These are phyloP conservation scores for Mangifera indica DNA, from an alignment of 345 rosid species.

Conservation along the genomic window DNA sequence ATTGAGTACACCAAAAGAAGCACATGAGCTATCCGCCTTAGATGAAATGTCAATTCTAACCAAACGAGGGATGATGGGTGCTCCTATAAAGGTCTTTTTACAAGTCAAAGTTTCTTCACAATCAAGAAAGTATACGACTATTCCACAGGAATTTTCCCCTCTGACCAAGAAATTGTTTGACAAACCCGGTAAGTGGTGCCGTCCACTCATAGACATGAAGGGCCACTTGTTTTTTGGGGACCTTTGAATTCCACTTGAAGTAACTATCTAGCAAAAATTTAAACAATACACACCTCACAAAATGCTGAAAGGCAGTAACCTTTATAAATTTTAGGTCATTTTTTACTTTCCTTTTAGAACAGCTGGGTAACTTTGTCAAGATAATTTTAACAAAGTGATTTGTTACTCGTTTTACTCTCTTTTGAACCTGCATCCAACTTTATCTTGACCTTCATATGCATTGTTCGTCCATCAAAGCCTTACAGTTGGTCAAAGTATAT, in stretches of 20 bases:
- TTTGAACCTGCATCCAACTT: not conserved
- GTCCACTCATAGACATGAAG: not conserved
- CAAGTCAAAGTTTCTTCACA: too few species aligned
- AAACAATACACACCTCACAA: not conserved
- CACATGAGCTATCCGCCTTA: not conserved
- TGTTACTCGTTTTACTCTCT: not conserved
- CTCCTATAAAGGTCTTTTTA: too few species aligned
- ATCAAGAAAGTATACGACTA: too few species aligned
- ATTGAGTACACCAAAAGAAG: not conserved
- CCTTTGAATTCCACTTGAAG: too few species aligned
- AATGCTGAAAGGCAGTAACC: not conserved
- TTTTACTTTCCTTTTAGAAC: not conserved
- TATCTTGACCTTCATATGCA: not conserved
- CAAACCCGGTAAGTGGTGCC: too few species aligned
- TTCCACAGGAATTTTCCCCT: too few species aligned
- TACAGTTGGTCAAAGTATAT: not conserved
- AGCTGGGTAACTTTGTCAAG: not conserved
- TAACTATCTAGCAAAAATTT: not conserved
- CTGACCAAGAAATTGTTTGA: too few species aligned
- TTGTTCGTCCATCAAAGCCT: not conserved
- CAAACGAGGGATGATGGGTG: too few species aligned
- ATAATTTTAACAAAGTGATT: not conserved
- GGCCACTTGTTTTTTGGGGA: not conserved
- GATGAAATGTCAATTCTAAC: slow-evolving; percentile 7
- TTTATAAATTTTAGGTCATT: not conserved